Evolutionary conservation across 2,329 filamentous ascomycete genomes (phyloP), one percentile per base, ranked within the genome.

Genomic region (Diaporthe longicolla): DNA sequence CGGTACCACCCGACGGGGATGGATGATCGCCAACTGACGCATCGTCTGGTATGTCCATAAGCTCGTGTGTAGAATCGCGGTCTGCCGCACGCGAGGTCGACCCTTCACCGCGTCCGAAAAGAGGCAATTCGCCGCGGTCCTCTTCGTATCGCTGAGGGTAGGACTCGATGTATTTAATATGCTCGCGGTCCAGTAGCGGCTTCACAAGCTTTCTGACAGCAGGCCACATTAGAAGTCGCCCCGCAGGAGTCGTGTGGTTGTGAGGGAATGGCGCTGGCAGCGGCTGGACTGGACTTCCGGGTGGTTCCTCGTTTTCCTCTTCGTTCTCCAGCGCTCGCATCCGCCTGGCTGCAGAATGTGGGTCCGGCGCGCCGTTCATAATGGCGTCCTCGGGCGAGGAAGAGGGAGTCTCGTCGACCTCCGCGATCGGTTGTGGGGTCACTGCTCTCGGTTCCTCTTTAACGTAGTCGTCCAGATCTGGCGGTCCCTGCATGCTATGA

Each of bases 231-330:
- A 98, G 85, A 24, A 98, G 86, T 76, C 95, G 90, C 68, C 97
- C 94, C 1, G 95, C 95, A n/a, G 95, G 91, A 0, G 95, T 98
- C 0, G 94, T 97, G 80, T 98, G 96, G 77, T 97, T 94, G 37
- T 92, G 90, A 0, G 95, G 94, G 72, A 97, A 94, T 1, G 93
- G 90, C 19, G 93, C 89, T 77, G 91, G 88, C 61, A 90, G 91
- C 1, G 88, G 88, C 17, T 83, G 84, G 9, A 89, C 87, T 15
- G 86, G 83, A 10, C 57, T 57, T 45, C 75, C 71, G 45, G 76
- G 75, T n/a, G 79, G 76, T 29, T 79, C 78, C 29, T 81, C 74
- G 5, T 74, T 79, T 19, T 80, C 78, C 59, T 80, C 81, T 63
- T 80, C 79, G 45, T 59, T 71, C 63, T 82, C 81, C n/a, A 82